phyloP scores from a whole-genome alignment of 2,329 filamentous ascomycete species.

The Pyrenophora graminea region DNA sequence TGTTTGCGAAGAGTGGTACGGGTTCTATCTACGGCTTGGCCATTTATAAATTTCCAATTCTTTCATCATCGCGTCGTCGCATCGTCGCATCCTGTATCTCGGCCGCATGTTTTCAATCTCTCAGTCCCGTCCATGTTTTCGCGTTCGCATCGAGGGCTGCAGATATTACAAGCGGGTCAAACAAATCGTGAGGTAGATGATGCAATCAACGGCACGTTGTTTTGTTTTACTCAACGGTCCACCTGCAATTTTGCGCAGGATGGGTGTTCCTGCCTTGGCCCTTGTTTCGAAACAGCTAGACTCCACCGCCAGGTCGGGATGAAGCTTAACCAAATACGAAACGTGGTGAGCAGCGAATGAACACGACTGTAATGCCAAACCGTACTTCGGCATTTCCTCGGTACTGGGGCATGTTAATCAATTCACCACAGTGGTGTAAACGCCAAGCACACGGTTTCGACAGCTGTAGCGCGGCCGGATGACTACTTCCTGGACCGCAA shows the following conservation, averaged over 20 bases:
- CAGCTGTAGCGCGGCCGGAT: constrained; percentile 14
- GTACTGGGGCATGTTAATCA: constrained; percentile 26
- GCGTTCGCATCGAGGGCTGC: background rate
- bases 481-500: constrained; percentile 18
- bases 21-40: too few species aligned
- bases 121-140: background rate
- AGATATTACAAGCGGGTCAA: background rate
- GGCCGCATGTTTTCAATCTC: background rate
- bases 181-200: background rate
- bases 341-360: constrained; percentile 17
- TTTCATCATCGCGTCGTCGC: background rate
- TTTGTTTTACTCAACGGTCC: constrained; percentile 5
- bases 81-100: background rate
- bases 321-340: constrained; percentile 17
- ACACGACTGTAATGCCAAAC: background rate
- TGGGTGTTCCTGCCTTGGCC: constrained; percentile 14
- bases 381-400: constrained; percentile 15
- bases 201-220: constrained; percentile 1
- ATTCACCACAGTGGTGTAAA: constrained; percentile 27
- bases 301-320: constrained; percentile 17
- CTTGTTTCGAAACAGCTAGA: constrained; percentile 29
- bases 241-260: constrained; percentile 10
- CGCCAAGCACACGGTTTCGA: constrained; percentile 19
- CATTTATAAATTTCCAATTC: background rate
- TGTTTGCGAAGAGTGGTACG: too few species aligned